Evolutionary conservation across 2,329 filamentous ascomycete genomes (phyloP).

Genomic region (Exophiala sp.): DNA sequence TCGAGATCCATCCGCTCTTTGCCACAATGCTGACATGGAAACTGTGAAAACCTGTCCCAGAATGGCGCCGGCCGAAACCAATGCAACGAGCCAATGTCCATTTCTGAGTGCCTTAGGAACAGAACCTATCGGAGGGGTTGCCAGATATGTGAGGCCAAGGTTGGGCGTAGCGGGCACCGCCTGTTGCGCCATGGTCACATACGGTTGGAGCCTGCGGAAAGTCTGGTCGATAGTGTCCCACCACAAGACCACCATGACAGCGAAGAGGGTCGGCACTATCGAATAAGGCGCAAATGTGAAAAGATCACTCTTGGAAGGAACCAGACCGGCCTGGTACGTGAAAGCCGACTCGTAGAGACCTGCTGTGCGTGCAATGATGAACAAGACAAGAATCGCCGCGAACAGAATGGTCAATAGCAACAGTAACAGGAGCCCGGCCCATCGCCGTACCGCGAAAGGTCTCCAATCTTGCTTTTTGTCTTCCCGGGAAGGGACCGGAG

Average conservation of each 20-base stretch:
- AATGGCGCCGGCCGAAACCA: constrained; percentile 5
- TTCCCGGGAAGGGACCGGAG: neutral
- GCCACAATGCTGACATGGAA: constrained; percentile 12
- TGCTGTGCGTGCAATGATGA: neutral
- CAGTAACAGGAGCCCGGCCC: constrained; percentile 1
- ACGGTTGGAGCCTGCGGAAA: constrained; percentile 20
- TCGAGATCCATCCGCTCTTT: constrained; percentile 6
- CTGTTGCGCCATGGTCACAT: constrained; percentile 16
- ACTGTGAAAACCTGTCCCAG: constrained; percentile 9
- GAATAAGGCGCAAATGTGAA: constrained; percentile 19
- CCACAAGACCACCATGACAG: constrained; percentile 17
- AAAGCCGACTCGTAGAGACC: constrained; percentile 12
- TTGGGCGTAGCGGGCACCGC: constrained; percentile 1
- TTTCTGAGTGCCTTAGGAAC: constrained; percentile 6
- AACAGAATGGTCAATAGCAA: neutral
- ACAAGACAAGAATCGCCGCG: constrained; percentile 4
- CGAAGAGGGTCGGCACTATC: constrained; percentile 15
- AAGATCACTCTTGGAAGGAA: neutral
- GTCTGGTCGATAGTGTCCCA: constrained; percentile 19
- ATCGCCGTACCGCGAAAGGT: constrained; percentile 2
- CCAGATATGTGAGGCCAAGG: constrained; percentile 7
- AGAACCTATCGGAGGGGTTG: constrained; percentile 2
- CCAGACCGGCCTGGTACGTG: constrained; percentile 4
- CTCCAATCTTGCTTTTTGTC: neutral
- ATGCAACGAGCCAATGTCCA: constrained; percentile 6